These are phyloP conservation scores for Colletotrichum sp. DNA, from an alignment of 2,329 filamentous ascomycete species.

Conservation along the genomic window DNA sequence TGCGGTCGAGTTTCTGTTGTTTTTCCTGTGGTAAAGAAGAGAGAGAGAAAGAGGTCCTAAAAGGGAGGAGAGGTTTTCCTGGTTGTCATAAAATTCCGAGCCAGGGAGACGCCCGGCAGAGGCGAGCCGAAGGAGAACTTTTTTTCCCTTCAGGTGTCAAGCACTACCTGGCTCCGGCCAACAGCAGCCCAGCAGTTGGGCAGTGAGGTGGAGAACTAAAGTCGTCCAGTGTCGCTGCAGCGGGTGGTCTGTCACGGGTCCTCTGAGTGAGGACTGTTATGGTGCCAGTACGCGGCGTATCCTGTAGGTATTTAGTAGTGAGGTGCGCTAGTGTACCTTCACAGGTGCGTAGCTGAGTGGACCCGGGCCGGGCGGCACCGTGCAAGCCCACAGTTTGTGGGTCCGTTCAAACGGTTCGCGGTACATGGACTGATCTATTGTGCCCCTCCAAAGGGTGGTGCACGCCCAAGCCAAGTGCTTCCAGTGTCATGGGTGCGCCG, in stretches of 20 bases:
- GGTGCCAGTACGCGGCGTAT: background rate
- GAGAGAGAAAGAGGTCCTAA: background rate
- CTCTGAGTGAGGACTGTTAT: background rate
- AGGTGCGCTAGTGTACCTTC: background rate
- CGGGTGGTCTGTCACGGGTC: background rate
- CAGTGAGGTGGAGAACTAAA: background rate
- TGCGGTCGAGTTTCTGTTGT: background rate
- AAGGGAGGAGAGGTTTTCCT: constrained; percentile 13
- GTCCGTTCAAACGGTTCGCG: background rate
- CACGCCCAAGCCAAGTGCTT: background rate
- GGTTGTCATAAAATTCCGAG: constrained; percentile 10
- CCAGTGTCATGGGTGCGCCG: background rate
- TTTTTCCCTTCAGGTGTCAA: background rate
- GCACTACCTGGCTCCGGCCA: background rate
- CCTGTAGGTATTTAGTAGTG: background rate
- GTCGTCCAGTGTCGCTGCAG: background rate
- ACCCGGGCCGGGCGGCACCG: background rate
- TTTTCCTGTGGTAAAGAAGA: background rate
- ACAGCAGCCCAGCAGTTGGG: background rate
- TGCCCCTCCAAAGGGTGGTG: background rate
- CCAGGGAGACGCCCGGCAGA: constrained; percentile 3
- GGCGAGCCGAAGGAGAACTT: background rate
- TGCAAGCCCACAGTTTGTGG: background rate
- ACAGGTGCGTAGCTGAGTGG: background rate
- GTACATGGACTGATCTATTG: background rate